Conservation (phyloP, 176 grass and related monocot genomes). For the Hsuehochloa calcarea region DNA sequence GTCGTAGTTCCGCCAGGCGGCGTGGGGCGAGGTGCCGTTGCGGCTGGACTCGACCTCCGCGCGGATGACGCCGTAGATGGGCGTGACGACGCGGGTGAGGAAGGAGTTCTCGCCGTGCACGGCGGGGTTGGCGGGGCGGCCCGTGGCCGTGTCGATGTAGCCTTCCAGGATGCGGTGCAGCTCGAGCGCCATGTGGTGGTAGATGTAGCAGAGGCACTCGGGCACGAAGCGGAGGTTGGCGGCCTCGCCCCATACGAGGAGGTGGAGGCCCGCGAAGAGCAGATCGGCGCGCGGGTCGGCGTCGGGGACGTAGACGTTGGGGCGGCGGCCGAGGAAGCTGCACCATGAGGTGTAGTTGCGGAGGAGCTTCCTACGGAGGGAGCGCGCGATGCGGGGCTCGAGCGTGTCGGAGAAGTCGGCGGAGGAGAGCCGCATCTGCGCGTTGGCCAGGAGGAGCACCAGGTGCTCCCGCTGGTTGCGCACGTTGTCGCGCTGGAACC, state of each 20-base stretch:
- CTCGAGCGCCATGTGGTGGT: slow-evolving; percentile 85
- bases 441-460: slow-evolving; percentile 88
- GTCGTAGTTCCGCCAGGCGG: slow-evolving; percentile 92
- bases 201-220: slow-evolving; percentile 94
- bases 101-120: slow-evolving; percentile 79
- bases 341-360: slow-evolving; percentile 92
- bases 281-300: slow-evolving; percentile 63
- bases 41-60: slow-evolving; percentile 62
- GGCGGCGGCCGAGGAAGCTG: slow-evolving; percentile 61
- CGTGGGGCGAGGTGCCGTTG: slow-evolving; percentile 62
- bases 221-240: slow-evolving; percentile 89
- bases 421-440: slow-evolving; percentile 85
- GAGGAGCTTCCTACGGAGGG: slow-evolving; percentile 75
- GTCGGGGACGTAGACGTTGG: slow-evolving; percentile 46
- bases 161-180: slow-evolving; percentile 75
- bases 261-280: slow-evolving; percentile 69
- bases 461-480: slow-evolving; percentile 96
- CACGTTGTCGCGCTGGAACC: slow-evolving; percentile 93
- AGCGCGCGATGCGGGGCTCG: slow-evolving; percentile 49
- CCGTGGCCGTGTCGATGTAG: slow-evolving; percentile 55
- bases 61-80: slow-evolving; percentile 56
- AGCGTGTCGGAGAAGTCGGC: slow-evolving; percentile 62
- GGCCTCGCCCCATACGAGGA: slow-evolving; percentile 93
- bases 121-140: slow-evolving; percentile 55
- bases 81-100: slow-evolving; percentile 55